Base-by-base conservation (phyloP, 331 rosid genomes). In the Malus hybrid region DNA sequence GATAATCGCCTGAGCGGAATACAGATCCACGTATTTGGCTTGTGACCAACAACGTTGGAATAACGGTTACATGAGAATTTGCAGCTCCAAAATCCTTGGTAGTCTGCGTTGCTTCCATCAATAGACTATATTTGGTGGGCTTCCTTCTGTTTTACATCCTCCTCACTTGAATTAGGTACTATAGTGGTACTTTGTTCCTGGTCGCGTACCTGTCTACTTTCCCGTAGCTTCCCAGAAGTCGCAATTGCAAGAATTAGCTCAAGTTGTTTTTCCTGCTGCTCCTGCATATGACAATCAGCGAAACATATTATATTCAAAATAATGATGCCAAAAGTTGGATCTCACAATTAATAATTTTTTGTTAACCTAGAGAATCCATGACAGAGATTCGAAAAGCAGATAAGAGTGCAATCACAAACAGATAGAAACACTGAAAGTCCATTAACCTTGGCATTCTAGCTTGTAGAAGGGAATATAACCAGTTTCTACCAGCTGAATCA, bases 191-290 rank as follows among this genome's bases (percentile, higher is more conserved):
- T 39, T 31, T 67, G 83, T 69, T 73, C 86, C 70, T 80, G 81
- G 55, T 80, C 68, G 19, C 27, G 75, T 50, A 77, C 82, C 50
- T 48, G 85, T 84, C 74, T 88, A 69, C 87, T 84, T 73, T 88
- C 94, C 85, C 87, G 82, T 31, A 88, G 83, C 73, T 91, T 91
- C 72, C 86, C 71, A 18, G 76, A 83, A 83, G 90, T 92, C 69
- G 82, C 95, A 42, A 93, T 82, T 5, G 96, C 95, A 69, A 93
- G 84, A 83, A 93, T 90, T 76, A 93, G 84, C 78, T 90, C 97
- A 46, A 94, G 91, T 72, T 94, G 97, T 74, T 89, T 94, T 68
- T 78, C 90, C 79, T 94, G 97, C 77, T 94, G 99, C 83, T 89
- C 99, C 97, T 94, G 67, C 77, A 82, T 13, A 69, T 10, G 46